Conservation (phyloP, 2,329 filamentous ascomycete genomes). For the Dactylella cylindrospora region DNA sequence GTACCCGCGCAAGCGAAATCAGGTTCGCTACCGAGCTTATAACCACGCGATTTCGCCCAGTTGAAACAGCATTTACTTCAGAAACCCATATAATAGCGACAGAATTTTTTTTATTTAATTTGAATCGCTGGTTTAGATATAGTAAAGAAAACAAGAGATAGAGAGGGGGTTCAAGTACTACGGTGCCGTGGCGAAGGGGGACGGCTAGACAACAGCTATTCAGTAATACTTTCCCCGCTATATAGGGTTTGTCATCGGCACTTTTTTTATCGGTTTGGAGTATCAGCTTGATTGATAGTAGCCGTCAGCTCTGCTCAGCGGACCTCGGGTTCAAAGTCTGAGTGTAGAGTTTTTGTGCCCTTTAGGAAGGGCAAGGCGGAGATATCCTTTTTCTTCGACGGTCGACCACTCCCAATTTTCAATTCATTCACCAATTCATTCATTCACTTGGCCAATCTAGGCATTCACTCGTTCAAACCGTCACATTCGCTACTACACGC, state of each 20-base stretch:
- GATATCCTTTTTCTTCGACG: neutral
- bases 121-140: too few species aligned
- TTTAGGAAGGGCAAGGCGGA: slow-evolving; percentile 12
- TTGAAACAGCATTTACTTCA: slow-evolving; percentile 32
- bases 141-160: too few species aligned
- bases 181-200: too few species aligned
- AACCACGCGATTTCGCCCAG: slow-evolving; percentile 25
- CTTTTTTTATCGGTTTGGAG: too few species aligned
- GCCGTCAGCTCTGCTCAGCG: slow-evolving; percentile 2
- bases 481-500: neutral
- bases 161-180: too few species aligned
- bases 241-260: neutral
- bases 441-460: too few species aligned
- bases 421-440: slow-evolving; percentile 1
- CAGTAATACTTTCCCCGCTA: slow-evolving; percentile 23
- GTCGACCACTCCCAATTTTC: neutral
- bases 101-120: slow-evolving; percentile 8
- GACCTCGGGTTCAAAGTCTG: slow-evolving; percentile 17
- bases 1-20: slow-evolving; percentile 24
- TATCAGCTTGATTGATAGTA: slow-evolving; percentile 31
- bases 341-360: slow-evolving; percentile 15
- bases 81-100: slow-evolving; percentile 28
- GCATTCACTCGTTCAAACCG: neutral
- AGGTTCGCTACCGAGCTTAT: slow-evolving; percentile 10
- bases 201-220: slow-evolving; percentile 14